Percentiles rank a stretch among this genome's conserved stretches.
Evolutionary conservation across 139 green algal species (phyloP).

Genomic region (Protoeuglena noctilucae): DNA sequence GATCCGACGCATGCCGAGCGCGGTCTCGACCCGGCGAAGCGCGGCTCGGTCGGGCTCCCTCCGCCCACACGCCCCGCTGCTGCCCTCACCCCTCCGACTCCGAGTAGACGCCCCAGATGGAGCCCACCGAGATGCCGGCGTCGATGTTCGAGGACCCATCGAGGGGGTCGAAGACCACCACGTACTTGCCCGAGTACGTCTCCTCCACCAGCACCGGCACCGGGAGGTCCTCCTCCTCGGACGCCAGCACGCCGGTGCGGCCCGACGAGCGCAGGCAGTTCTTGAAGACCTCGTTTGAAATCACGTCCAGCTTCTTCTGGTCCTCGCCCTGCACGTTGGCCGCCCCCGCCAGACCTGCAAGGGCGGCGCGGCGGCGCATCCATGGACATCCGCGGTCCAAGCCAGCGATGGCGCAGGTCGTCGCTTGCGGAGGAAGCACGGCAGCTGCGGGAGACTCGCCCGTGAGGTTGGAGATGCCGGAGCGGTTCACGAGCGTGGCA

Average conservation of each 20-base stretch:
- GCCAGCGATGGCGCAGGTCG: too few species aligned
- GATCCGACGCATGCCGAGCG: too few species aligned
- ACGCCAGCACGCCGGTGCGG: constrained; percentile 74
- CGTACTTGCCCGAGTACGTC: constrained; percentile 80
- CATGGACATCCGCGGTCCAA: too few species aligned
- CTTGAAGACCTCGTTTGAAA: constrained; percentile 96
- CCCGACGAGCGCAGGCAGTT: constrained; percentile 66
- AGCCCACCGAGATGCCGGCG: constrained; percentile 83
- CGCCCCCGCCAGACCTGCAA: neutral
- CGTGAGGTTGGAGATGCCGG: constrained; percentile 86
- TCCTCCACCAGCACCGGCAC: constrained; percentile 74
- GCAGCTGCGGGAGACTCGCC: too few species aligned
- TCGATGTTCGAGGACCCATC: constrained; percentile 98
- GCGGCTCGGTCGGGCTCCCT: neutral
- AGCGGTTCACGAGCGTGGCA: constrained; percentile 69
- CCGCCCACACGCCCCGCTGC: neutral
- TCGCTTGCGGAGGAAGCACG: too few species aligned
- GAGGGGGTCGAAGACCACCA: constrained; percentile 95
- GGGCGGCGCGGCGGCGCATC: too few species aligned
- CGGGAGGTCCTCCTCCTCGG: constrained; percentile 87
- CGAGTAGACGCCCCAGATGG: constrained; percentile 92
- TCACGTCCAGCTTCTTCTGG: constrained; percentile 99
- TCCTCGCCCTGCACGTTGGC: constrained; percentile 64
- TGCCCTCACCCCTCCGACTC: neutral
- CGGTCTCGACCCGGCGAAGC: too few species aligned